These are phyloP conservation scores for Cladosporium colombiae DNA, from an alignment of 2,329 filamentous ascomycete genomes.

Conservation along the genomic window DNA sequence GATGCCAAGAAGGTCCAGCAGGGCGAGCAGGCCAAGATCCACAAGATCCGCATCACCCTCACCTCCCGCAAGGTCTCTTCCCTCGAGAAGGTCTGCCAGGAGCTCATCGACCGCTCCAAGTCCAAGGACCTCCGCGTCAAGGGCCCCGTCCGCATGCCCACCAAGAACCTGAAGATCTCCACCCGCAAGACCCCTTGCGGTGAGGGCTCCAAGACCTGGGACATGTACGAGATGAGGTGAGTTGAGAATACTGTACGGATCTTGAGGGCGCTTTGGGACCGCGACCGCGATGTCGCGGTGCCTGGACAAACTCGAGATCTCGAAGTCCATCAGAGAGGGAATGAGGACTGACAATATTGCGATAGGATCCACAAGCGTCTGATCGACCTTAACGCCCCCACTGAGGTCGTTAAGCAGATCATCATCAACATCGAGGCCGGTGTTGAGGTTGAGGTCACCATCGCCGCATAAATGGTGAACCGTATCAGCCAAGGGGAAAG, in stretches of 20 bases:
- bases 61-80: slow-evolving; percentile 91
- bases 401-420: slow-evolving; percentile 96
- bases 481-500: background rate
- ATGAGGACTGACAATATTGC: background rate
- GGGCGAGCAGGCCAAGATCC: slow-evolving; percentile 88
- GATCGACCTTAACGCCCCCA: slow-evolving; percentile 79
- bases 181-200: slow-evolving; percentile 99
- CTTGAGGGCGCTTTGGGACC: background rate
- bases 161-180: slow-evolving; percentile 94
- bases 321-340: background rate
- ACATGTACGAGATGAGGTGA: slow-evolving; percentile 91
- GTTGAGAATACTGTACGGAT: slow-evolving; percentile 18
- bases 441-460: slow-evolving; percentile 91
- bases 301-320: background rate
- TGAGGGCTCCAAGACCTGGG: slow-evolving; percentile 99
- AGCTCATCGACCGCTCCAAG: slow-evolving; percentile 98
- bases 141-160: slow-evolving; percentile 95
- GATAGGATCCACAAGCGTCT: slow-evolving; percentile 40
- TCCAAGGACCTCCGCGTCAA: slow-evolving; percentile 98
- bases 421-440: slow-evolving; percentile 95
- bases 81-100: slow-evolving; percentile 96
- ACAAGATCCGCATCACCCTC: slow-evolving; percentile 98
- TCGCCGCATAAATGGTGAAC: slow-evolving; percentile 66
- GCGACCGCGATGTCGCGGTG: background rate
- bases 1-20: slow-evolving; percentile 88